Conservation (phyloP, 345 rosid genomes). For the Odontarrhena argentea region DNA sequence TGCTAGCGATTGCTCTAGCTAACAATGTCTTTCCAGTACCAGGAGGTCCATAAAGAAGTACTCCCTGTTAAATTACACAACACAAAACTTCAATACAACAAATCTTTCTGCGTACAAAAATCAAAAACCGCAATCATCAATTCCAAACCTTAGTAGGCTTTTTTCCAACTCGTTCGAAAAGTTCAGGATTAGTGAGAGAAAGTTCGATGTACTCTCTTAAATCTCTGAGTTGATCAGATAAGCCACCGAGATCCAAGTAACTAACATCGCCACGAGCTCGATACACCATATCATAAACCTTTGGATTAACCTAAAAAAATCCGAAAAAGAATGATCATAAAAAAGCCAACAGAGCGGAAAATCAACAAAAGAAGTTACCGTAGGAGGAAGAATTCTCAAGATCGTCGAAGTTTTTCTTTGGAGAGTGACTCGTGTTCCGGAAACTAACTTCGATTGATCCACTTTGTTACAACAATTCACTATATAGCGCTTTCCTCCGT, state of each 20-base stretch:
- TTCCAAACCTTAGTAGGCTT: constrained; percentile 75
- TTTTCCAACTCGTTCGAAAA: constrained; percentile 73
- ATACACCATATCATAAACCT: constrained; percentile 75
- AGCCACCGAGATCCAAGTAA: constrained; percentile 87
- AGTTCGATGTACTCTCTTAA: constrained; percentile 74
- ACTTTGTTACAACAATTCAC: constrained; percentile 82
- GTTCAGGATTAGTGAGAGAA: constrained; percentile 83
- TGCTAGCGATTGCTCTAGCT: constrained; percentile 86
- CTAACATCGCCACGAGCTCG: constrained; percentile 77
- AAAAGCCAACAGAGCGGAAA: background rate
- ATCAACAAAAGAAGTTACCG: constrained; percentile 39
- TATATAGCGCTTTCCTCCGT: constrained; percentile 59
- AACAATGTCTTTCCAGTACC: constrained; percentile 91
- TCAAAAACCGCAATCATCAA: background rate
- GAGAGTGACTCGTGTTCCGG: constrained; percentile 82
- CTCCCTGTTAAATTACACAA: constrained; percentile 51
- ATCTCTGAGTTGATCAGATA: constrained; percentile 75
- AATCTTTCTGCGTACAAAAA: background rate
- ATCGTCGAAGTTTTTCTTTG: constrained; percentile 69
- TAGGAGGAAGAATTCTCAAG: constrained; percentile 85
- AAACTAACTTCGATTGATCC: constrained; percentile 72
- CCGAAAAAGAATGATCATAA: background rate
- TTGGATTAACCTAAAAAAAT: constrained; percentile 68
- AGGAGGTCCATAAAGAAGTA: constrained; percentile 94
- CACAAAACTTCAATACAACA: background rate